These are phyloP conservation scores for Endotrypanum monterogeii DNA, from an alignment of 208 protist species.

Conservation along the genomic window DNA sequence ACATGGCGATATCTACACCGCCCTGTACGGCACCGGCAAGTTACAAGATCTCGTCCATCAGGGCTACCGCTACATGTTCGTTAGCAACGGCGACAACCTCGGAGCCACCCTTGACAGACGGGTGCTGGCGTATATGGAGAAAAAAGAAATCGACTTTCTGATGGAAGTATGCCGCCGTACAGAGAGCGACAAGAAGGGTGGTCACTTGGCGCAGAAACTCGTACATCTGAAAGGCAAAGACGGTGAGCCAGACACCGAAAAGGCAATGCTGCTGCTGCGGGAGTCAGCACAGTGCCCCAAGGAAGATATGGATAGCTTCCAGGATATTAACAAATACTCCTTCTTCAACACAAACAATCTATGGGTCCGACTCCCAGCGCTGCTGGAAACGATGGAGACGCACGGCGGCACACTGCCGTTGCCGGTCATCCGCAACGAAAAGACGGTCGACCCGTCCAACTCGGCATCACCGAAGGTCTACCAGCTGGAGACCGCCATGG, in stretches of 20 bases:
- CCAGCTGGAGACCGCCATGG: constrained; percentile 91
- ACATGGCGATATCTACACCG: constrained; percentile 98
- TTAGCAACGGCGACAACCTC: constrained; percentile 99
- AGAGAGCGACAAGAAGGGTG: constrained; percentile 93
- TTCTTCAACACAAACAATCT: constrained; percentile 99
- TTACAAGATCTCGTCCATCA: constrained; percentile 74
- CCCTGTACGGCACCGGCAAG: constrained; percentile 92
- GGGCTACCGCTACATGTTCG: constrained; percentile 98
- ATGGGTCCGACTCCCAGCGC: constrained; percentile 95
- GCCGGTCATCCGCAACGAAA: constrained; percentile 84
- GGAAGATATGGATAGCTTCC: constrained; percentile 95
- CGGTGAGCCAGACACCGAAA: constrained; percentile 18
- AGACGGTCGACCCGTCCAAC: constrained; percentile 84
- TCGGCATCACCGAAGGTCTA: constrained; percentile 64
- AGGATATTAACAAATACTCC: constrained; percentile 96
- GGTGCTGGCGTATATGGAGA: constrained; percentile 89
- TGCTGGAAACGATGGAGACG: constrained; percentile 74
- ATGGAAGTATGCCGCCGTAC: constrained; percentile 93
- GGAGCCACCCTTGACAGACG: constrained; percentile 89
- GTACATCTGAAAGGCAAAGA: constrained; percentile 8
- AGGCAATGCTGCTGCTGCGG: constrained; percentile 77
- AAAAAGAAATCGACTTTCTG: constrained; percentile 81
- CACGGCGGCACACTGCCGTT: constrained; percentile 67
- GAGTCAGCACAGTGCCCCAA: constrained; percentile 89
- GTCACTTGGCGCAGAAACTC: constrained; percentile 76